These are phyloP conservation scores for Arbutus unedo DNA, from an alignment of 148 eudicot genomes.

Conservation along the genomic window DNA sequence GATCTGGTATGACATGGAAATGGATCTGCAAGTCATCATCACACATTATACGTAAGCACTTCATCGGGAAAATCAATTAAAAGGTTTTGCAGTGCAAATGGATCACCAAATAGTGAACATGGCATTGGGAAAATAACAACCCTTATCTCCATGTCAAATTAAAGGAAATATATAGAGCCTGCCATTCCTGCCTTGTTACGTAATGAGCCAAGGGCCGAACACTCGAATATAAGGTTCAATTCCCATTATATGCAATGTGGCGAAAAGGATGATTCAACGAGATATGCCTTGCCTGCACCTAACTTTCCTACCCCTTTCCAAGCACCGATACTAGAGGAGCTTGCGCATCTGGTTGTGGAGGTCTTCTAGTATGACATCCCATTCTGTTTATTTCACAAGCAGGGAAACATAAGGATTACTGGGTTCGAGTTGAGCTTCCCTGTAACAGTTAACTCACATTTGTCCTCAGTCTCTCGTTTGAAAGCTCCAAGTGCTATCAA, in stretches of 20 bases:
- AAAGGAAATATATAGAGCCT: no score
- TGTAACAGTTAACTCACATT: no score
- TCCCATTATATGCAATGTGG: no score
- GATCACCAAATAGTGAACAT: neutral
- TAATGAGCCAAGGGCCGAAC: no score
- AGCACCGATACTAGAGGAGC: neutral
- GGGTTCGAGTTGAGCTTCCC: neutral
- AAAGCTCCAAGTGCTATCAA: no score
- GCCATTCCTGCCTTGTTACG: neutral
- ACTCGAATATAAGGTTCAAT: no score
- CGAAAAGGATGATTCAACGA: no score
- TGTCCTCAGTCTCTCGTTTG: no score
- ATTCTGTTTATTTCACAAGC: neutral
- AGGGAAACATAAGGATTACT: no score
- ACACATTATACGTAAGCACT: conserved; percentile 1
- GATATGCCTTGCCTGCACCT: no score
- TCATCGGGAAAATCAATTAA: neutral
- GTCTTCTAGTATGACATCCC: neutral
- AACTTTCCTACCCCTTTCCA: no score
- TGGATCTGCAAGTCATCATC: conserved; percentile 54
- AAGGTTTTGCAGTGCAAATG: neutral
- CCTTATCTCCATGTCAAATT: neutral
- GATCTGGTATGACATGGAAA: conserved; percentile 71
- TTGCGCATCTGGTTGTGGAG: neutral
- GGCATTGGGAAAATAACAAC: neutral